A percentile compares a stretch with the other conserved stretches of the same genome.
These are phyloP conservation scores for Hippophae tibetana DNA, from an alignment of 306 rosid species.

Conservation along the genomic window DNA sequence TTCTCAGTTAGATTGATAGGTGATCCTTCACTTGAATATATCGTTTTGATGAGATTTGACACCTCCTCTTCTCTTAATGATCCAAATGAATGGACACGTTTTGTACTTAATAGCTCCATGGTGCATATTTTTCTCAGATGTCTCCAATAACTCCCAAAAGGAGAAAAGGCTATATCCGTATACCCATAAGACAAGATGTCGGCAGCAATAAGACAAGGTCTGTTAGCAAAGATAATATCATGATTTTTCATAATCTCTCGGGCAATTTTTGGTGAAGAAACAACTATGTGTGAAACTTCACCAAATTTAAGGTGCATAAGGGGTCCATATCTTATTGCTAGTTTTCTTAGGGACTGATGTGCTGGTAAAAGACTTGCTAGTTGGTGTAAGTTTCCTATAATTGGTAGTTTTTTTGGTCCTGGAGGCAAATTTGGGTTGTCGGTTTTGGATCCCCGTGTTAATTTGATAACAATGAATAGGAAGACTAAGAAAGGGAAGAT, in stretches of 20 bases:
- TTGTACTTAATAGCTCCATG: conserved; percentile 24
- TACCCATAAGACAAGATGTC: conserved; percentile 5
- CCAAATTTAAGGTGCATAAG: conserved; percentile 31
- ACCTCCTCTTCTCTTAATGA: conserved; percentile 28
- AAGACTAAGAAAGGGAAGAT: background rate
- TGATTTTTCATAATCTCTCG: conserved; percentile 25
- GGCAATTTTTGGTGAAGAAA: conserved; percentile 33
- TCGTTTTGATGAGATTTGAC: conserved; percentile 13
- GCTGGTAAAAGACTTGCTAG: background rate
- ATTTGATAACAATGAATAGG: background rate
- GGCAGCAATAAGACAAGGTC: conserved; percentile 14
- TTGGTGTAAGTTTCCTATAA: conserved; percentile 14
- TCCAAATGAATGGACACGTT: conserved; percentile 28
- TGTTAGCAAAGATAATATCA: conserved; percentile 23
- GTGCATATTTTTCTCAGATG: conserved; percentile 30
- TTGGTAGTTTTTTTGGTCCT: conserved; percentile 7
- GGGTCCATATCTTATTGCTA: conserved; percentile 26
- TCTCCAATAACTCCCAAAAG: conserved; percentile 38
- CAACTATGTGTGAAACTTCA: conserved; percentile 24
- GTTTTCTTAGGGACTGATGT: conserved; percentile 1
- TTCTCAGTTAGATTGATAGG: conserved; percentile 11
- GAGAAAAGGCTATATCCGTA: conserved; percentile 23
- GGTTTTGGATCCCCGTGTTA: background rate
- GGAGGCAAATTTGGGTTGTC: conserved; percentile 9
- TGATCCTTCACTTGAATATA: conserved; percentile 5